These are phyloP conservation scores for Zasmidium citrigriseum DNA, from an alignment of 2,329 filamentous ascomycete species.

Conservation along the genomic window DNA sequence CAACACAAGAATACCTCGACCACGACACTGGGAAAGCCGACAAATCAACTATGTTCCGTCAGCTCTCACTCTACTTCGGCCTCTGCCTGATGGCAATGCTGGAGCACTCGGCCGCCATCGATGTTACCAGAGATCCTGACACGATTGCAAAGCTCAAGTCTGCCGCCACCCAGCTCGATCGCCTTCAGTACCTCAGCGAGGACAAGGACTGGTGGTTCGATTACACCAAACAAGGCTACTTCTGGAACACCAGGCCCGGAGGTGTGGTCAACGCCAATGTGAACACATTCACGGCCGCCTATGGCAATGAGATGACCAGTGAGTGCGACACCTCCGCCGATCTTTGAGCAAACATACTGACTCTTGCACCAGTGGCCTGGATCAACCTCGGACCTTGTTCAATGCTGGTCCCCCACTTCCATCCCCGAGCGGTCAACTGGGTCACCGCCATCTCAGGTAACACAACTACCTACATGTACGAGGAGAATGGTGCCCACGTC, in stretches of 20 bases:
- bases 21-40: slow-evolving; percentile 6
- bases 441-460: slow-evolving; percentile 52
- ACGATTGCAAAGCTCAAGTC: slow-evolving; percentile 41
- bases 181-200: slow-evolving; percentile 42
- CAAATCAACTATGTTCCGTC: slow-evolving; percentile 21
- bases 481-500: slow-evolving; percentile 52
- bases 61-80: slow-evolving; percentile 13
- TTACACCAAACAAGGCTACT: slow-evolving; percentile 43
- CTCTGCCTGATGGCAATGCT: slow-evolving; percentile 27
- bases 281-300: slow-evolving; percentile 52
- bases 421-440: slow-evolving; percentile 53
- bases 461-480: slow-evolving; percentile 54
- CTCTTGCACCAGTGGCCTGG: slow-evolving; percentile 30
- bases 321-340: slow-evolving; percentile 25
- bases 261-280: slow-evolving; percentile 55
- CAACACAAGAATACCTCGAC: slow-evolving; percentile 12
- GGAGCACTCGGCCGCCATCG: slow-evolving; percentile 34
- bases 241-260: slow-evolving; percentile 48
- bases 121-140: slow-evolving; percentile 42
- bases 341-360: slow-evolving; percentile 7
- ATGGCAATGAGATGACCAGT: slow-evolving; percentile 50
- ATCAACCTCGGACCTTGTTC: slow-evolving; percentile 52
- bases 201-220: slow-evolving; percentile 53
- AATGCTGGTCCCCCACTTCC: slow-evolving; percentile 54
- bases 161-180: slow-evolving; percentile 50